phyloP scores from a whole-genome alignment of 192 early-diverging fungal genomes.

The Dispira simplex region DNA sequence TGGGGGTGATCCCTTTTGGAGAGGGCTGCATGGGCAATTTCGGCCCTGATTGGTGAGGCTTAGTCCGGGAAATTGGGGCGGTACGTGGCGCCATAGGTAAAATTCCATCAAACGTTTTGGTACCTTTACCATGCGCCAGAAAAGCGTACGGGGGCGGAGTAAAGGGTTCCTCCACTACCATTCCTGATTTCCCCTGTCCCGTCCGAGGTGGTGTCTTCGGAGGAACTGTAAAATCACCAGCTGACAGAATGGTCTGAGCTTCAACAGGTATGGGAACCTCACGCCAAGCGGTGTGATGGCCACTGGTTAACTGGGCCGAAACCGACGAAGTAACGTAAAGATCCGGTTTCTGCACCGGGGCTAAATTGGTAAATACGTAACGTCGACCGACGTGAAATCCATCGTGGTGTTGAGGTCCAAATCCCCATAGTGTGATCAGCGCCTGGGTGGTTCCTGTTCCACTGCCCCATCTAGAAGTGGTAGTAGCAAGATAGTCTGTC shows the following conservation, averaged over 20 bases:
- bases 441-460: background rate
- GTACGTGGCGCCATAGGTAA: too few relatives aligned
- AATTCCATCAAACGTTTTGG: background rate
- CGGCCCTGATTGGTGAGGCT: background rate
- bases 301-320: background rate
- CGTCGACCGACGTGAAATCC: background rate
- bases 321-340: too few relatives aligned
- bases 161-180: background rate
- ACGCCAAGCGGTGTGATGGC: background rate
- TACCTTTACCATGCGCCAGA: background rate
- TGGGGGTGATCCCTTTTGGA: background rate
- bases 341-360: background rate
- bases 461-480: too few relatives aligned
- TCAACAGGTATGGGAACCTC: background rate
- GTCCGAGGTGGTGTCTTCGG: background rate
- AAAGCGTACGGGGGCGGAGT: background rate
- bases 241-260: background rate
- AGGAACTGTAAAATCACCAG: background rate
- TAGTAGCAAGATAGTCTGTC: background rate
- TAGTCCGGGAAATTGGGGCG: background rate
- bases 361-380: background rate
- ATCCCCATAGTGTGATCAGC: slow-evolving; percentile 1
- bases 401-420: background rate
- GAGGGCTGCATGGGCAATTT: background rate
- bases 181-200: background rate